A percentile compares a stretch with the other conserved stretches of the same genome.
phyloP scores from a whole-genome alignment of 805 yeast species.

The Lachancea thermotolerans region DNA sequence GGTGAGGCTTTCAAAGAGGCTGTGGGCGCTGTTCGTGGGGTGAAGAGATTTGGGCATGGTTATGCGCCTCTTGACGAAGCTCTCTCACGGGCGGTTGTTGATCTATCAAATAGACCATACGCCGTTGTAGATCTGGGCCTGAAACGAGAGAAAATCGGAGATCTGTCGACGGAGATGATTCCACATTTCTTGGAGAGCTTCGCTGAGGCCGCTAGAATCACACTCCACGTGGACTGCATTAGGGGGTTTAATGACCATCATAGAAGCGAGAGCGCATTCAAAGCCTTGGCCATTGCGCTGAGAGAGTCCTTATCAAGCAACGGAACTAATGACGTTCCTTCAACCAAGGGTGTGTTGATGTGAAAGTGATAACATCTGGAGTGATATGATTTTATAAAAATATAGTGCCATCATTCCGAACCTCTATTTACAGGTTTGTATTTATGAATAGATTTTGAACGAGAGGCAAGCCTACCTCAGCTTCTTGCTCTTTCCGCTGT shows the following conservation, averaged over 20 bases:
- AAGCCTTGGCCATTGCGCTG: constrained; percentile 89
- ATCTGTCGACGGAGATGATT: constrained; percentile 89
- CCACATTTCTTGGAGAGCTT: constrained; percentile 95
- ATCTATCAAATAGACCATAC: constrained; percentile 85
- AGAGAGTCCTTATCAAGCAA: constrained; percentile 77
- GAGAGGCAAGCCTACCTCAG: constrained; percentile 1
- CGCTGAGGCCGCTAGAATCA: constrained; percentile 85
- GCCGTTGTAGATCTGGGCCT: constrained; percentile 87
- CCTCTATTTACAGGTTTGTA: constrained; percentile 2
- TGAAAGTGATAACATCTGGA: constrained; percentile 23
- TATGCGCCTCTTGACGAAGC: constrained; percentile 98
- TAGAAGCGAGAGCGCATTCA: constrained; percentile 92
- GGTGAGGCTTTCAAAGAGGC: constrained; percentile 89
- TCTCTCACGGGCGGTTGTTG: constrained; percentile 90
- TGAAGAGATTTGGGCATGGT: constrained; percentile 86
- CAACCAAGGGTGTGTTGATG: constrained; percentile 91
- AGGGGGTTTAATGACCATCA: constrained; percentile 96
- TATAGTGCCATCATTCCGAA: background rate
- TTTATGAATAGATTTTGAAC: constrained; percentile 1
- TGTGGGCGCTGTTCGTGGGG: constrained; percentile 81
- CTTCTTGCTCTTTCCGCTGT: constrained; percentile 8
- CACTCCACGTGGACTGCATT: constrained; percentile 89
- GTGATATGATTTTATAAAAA: background rate
- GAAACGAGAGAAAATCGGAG: constrained; percentile 90
- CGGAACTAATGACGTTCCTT: constrained; percentile 87